Conservation (phyloP, 352 stramenopile species). For the Discostella stelligera region DNA sequence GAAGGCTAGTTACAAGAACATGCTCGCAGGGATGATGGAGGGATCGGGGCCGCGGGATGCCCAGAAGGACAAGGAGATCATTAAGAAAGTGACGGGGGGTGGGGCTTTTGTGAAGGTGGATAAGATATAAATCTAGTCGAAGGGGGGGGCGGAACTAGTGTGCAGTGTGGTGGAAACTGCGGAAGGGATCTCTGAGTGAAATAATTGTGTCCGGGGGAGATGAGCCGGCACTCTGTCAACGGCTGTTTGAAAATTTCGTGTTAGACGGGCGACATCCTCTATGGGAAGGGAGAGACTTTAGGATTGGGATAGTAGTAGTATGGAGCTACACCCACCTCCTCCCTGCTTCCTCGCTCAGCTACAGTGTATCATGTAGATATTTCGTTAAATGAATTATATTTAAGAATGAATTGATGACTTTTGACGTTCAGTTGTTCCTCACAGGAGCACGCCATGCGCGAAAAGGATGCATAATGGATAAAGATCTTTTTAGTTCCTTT, state of each 20-base stretch:
- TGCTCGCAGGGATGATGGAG: conserved; percentile 76
- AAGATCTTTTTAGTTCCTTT: too few relatives aligned
- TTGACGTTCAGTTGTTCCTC: too few relatives aligned
- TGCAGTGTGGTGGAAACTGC: too few relatives aligned
- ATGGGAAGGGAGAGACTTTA: too few relatives aligned
- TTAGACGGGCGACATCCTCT: too few relatives aligned
- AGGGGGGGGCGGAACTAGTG: neutral
- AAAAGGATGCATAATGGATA: too few relatives aligned
- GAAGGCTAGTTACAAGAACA: conserved; percentile 78
- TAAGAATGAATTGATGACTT: neutral
- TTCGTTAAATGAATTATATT: neutral
- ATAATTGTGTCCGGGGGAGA: too few relatives aligned
- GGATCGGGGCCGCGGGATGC: conserved; percentile 50
- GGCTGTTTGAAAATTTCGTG: too few relatives aligned
- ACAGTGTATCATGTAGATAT: neutral
- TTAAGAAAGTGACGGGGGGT: conserved; percentile 75
- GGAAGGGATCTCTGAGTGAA: too few relatives aligned
- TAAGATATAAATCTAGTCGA: conserved; percentile 70
- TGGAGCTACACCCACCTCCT: neutral
- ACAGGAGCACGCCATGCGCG: too few relatives aligned
- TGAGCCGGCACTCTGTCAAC: too few relatives aligned
- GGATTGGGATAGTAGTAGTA: too few relatives aligned
- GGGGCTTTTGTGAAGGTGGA: conserved; percentile 82
- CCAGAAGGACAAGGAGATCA: conserved; percentile 73
- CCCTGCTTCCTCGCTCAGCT: neutral